Percentiles rank a stretch among this genome's conserved stretches.
These are phyloP conservation scores for Cystobasidium onofrii DNA, from an alignment of 768 basidiomycete species.

Conservation along the genomic window DNA sequence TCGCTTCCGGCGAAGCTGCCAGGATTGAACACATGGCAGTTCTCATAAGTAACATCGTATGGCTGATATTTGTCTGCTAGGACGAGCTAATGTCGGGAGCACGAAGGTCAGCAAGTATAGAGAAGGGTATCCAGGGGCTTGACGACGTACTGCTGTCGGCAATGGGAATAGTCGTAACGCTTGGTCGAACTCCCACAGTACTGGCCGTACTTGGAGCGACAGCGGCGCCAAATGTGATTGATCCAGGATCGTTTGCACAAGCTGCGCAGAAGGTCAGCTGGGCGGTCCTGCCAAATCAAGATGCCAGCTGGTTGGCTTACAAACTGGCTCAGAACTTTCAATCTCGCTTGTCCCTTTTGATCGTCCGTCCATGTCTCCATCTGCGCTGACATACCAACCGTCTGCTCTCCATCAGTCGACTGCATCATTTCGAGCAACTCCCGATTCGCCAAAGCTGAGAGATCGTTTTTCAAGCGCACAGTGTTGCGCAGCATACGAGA, in stretches of 20 bases:
- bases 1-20: slow-evolving; percentile 78
- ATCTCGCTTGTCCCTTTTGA: slow-evolving; percentile 8
- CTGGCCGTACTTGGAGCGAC: slow-evolving; percentile 73
- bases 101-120: slow-evolving; percentile 29
- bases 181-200: slow-evolving; percentile 82
- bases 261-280: too few relatives aligned
- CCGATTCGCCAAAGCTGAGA: slow-evolving; percentile 51
- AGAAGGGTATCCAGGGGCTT: neutral
- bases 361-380: neutral
- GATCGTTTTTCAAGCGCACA: slow-evolving; percentile 72
- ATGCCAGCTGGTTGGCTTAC: slow-evolving; percentile 10
- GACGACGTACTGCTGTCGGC: slow-evolving; percentile 68
- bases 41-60: slow-evolving; percentile 92
- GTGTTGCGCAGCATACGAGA: slow-evolving; percentile 84
- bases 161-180: slow-evolving; percentile 83
- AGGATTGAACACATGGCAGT: slow-evolving; percentile 97
- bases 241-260: slow-evolving; percentile 92
- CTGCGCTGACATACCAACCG: neutral
- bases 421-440: slow-evolving; percentile 25
- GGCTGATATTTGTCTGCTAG: slow-evolving; percentile 94
- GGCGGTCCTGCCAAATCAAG: too few relatives aligned
- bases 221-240: slow-evolving; percentile 90
- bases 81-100: slow-evolving; percentile 55
- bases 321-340: slow-evolving; percentile 22
- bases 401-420: slow-evolving; percentile 31